A percentile compares a stretch with the other conserved stretches of the same genome.
These are phyloP conservation scores for Herpetomonas tarakana DNA, from an alignment of 208 protist species.

Conservation along the genomic window DNA sequence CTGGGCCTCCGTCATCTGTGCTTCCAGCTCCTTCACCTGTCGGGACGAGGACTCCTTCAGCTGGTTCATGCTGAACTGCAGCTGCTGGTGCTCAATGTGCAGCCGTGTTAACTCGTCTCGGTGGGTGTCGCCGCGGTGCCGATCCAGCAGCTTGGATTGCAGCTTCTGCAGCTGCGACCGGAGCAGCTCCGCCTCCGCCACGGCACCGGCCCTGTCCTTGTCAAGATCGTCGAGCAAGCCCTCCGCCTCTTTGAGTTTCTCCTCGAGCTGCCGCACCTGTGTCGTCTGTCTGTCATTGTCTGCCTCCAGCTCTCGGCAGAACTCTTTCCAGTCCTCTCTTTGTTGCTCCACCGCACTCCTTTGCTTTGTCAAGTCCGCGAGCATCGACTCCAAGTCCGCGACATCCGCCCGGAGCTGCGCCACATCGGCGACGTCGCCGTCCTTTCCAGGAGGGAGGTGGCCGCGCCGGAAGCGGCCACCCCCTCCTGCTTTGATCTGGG, in stretches of 20 bases:
- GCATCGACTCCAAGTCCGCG: conserved; percentile 30
- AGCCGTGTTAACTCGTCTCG: conserved; percentile 55
- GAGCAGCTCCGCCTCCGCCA: conserved; percentile 35
- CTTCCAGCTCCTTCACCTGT: conserved; percentile 10
- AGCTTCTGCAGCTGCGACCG: conserved; percentile 47
- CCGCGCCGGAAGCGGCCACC: not conserved
- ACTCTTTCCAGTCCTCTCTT: conserved; percentile 52
- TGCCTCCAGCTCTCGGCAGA: conserved; percentile 62
- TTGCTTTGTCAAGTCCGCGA: conserved; percentile 40
- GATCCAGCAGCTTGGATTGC: conserved; percentile 40
- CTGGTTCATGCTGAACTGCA: conserved; percentile 47
- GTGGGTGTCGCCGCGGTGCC: conserved; percentile 51
- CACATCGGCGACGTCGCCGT: not conserved
- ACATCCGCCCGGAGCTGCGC: conserved; percentile 19
- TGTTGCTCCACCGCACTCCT: conserved; percentile 33
- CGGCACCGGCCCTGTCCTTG: conserved; percentile 15
- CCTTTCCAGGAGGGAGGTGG: too few species aligned
- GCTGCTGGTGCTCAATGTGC: conserved; percentile 64
- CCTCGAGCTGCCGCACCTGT: conserved; percentile 31
- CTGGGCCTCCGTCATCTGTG: conserved; percentile 19
- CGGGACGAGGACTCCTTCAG: conserved; percentile 25
- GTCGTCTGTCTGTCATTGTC: conserved; percentile 36
- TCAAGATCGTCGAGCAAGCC: conserved; percentile 39
- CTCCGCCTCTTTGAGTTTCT: conserved; percentile 30
- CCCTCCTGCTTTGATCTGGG: conserved; percentile 5